Percentiles rank a stretch among this genome's conserved stretches.
Evolutionary conservation across 1,284 basidiomycete species (phyloP).

Genomic region (Trametes versicolor): DNA sequence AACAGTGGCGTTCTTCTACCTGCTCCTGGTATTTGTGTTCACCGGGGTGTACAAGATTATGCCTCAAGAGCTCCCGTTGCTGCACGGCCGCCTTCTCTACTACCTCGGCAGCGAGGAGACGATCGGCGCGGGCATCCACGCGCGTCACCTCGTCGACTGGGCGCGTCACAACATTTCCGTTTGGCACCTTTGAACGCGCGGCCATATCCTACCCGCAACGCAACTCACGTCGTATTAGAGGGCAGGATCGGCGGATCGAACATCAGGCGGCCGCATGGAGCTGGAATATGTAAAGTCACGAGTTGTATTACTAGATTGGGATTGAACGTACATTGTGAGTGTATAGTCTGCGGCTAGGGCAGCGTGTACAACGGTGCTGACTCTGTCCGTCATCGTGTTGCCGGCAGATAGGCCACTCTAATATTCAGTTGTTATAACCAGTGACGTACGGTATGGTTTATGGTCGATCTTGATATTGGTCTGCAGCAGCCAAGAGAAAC

Average conservation of each 20-base stretch:
- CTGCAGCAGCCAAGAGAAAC: no score
- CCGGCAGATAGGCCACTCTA: not conserved
- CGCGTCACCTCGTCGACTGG: slow-evolving; percentile 22
- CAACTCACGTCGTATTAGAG: not conserved
- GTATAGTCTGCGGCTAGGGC: not conserved
- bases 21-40: slow-evolving; percentile 44
- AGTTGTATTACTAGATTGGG: no score
- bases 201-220: not conserved
- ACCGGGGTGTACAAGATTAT: slow-evolving; percentile 48
- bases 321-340: slow-evolving; percentile 20
- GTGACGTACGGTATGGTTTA: no score
- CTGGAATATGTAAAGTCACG: no score
- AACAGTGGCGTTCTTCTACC: slow-evolving; percentile 45
- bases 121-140: slow-evolving; percentile 16
- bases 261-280: no score
- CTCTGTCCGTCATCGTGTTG: no score
- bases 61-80: slow-evolving; percentile 46
- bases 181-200: not conserved
- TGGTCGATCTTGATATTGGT: no score
- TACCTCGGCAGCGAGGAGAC: slow-evolving; percentile 47
- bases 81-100: slow-evolving; percentile 47
- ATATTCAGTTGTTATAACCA: no score
- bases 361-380: not conserved
- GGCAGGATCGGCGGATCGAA: no score
- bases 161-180: slow-evolving; percentile 21